Percentiles rank a stretch among this genome's conserved stretches.
Conservation (phyloP, 2,329 filamentous ascomycete species). For the Verruconis gallopava region DNA sequence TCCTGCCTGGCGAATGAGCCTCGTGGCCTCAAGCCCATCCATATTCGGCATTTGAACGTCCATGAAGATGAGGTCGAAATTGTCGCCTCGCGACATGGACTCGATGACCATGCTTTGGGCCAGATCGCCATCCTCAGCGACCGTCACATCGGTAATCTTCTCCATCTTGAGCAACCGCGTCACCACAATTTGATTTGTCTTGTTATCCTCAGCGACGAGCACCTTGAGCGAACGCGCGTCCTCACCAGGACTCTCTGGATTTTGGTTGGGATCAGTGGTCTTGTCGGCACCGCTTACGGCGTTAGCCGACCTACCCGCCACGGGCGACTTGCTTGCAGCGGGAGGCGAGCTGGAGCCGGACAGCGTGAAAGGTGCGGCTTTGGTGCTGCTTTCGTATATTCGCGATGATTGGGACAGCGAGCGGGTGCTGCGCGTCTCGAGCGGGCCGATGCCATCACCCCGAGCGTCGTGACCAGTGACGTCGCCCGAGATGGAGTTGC, state of each 20-base stretch:
- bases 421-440: background rate
- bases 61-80: slow-evolving; percentile 89
- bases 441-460: slow-evolving; percentile 19
- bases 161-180: slow-evolving; percentile 60
- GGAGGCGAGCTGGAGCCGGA: background rate
- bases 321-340: background rate
- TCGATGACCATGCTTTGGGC: slow-evolving; percentile 76
- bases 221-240: slow-evolving; percentile 31
- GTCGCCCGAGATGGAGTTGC: slow-evolving; percentile 6
- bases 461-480: slow-evolving; percentile 15
- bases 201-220: slow-evolving; percentile 72
- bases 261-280: background rate
- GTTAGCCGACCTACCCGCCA: background rate
- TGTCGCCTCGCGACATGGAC: slow-evolving; percentile 58
- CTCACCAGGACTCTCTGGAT: background rate
- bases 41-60: slow-evolving; percentile 91
- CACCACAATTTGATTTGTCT: slow-evolving; percentile 34
- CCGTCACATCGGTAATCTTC: slow-evolving; percentile 73
- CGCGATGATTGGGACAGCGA: background rate
- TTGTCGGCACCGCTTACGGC: background rate
- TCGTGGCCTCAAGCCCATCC: slow-evolving; percentile 76
- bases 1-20: slow-evolving; percentile 72
- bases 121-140: slow-evolving; percentile 64
- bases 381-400: background rate
- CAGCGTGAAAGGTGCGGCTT: too few species aligned